phyloP scores from a whole-genome alignment of 1,139 yeast genomes.

The Zygoascus hellenicus region DNA sequence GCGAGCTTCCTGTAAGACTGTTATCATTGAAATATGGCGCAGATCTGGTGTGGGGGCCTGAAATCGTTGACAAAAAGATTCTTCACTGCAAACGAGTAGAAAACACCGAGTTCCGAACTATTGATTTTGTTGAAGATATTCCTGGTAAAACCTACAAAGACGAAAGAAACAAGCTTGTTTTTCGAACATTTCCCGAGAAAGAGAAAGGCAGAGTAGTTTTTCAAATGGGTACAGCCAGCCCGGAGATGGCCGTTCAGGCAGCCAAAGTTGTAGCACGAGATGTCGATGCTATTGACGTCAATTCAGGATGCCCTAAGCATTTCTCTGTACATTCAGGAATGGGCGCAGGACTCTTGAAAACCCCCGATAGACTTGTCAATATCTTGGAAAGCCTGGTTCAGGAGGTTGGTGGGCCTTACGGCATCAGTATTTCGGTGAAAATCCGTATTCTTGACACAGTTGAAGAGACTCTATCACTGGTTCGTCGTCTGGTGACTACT shows the following conservation, averaged over 20 bases:
- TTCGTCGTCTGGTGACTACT: slow-evolving; percentile 60
- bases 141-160: slow-evolving; percentile 37
- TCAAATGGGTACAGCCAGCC: slow-evolving; percentile 83
- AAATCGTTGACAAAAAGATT: slow-evolving; percentile 80
- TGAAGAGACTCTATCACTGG: slow-evolving; percentile 56
- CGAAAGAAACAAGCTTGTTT: slow-evolving; percentile 42
- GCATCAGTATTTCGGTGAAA: slow-evolving; percentile 83
- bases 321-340: slow-evolving; percentile 81
- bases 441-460: slow-evolving; percentile 66
- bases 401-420: slow-evolving; percentile 70
- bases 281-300: slow-evolving; percentile 88
- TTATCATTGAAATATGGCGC: slow-evolving; percentile 80
- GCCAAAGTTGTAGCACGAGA: slow-evolving; percentile 67
- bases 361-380: slow-evolving; percentile 70
- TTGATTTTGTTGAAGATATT: slow-evolving; percentile 35
- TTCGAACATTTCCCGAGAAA: slow-evolving; percentile 60
- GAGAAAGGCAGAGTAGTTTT: slow-evolving; percentile 68
- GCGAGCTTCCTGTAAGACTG: slow-evolving; percentile 85
- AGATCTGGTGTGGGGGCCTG: slow-evolving; percentile 94
- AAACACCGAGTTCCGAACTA: slow-evolving; percentile 44
- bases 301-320: slow-evolving; percentile 83
- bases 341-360: slow-evolving; percentile 88
- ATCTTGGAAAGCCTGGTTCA: slow-evolving; percentile 64
- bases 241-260: slow-evolving; percentile 82
- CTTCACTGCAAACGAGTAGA: slow-evolving; percentile 59